Conservation (phyloP, 495 filamentous ascomycete genomes). For the Penicillium flavigenum region DNA sequence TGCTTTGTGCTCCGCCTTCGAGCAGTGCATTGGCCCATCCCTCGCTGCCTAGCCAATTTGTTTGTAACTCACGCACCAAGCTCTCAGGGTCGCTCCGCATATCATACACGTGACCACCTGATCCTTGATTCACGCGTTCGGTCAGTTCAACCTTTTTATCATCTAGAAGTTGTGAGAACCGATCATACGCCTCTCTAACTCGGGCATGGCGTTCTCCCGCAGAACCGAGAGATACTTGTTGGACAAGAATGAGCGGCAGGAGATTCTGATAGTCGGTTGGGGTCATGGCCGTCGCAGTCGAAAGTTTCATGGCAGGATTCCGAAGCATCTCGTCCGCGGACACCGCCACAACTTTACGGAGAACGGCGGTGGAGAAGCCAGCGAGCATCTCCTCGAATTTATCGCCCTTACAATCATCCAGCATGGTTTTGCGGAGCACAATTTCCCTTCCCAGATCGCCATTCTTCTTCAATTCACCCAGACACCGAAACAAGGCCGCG, state of each 20-base stretch:
- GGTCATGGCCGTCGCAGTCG: slow-evolving; percentile 60
- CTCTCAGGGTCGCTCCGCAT: slow-evolving; percentile 33
- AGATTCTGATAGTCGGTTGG: slow-evolving; percentile 59
- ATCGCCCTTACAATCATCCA: slow-evolving; percentile 88
- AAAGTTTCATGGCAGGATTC: slow-evolving; percentile 56
- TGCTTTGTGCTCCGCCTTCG: slow-evolving; percentile 58
- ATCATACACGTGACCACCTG: slow-evolving; percentile 28
- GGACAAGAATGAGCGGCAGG: slow-evolving; percentile 66
- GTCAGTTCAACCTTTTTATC: slow-evolving; percentile 49
- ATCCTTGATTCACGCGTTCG: slow-evolving; percentile 26
- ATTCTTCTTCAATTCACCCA: slow-evolving; percentile 83
- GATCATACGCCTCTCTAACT: slow-evolving; percentile 52
- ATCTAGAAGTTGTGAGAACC: slow-evolving; percentile 61
- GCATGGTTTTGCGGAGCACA: slow-evolving; percentile 80
- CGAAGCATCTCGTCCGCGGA: slow-evolving; percentile 30
- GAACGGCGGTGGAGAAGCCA: slow-evolving; percentile 73
- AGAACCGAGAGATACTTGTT: slow-evolving; percentile 61
- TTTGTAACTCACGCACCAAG: slow-evolving; percentile 52
- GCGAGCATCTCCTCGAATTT: slow-evolving; percentile 76
- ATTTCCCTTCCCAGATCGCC: slow-evolving; percentile 74
- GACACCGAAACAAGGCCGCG: slow-evolving; percentile 72
- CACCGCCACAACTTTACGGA: slow-evolving; percentile 64
- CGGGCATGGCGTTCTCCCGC: slow-evolving; percentile 41
- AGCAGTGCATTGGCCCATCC: slow-evolving; percentile 67
- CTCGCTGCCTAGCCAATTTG: slow-evolving; percentile 73